phyloP scores from a whole-genome alignment of 1,284 basidiomycete genomes.

The Puccinia novopanici region DNA sequence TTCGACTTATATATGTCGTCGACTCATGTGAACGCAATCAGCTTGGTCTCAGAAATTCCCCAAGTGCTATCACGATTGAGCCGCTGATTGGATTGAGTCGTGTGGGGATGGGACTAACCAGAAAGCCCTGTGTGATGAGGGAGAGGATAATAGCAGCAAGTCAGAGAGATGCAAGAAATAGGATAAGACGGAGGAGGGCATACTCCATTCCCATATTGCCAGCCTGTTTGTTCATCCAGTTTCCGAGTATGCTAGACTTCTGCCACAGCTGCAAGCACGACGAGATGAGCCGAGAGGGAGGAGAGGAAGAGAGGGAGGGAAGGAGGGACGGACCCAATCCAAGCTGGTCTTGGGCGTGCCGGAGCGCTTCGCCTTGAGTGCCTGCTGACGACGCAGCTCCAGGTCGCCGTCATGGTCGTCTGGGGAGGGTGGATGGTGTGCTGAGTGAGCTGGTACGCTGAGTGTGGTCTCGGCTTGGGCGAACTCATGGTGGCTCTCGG shows the following conservation, averaged over 20 bases:
- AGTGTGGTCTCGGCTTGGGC: constrained; percentile 20
- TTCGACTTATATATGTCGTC: neutral
- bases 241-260: constrained; percentile 27
- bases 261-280: constrained; percentile 5
- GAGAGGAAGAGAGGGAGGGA: neutral
- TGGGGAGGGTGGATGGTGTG: neutral
- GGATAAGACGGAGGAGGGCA: neutral
- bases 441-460: constrained; percentile 20
- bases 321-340: constrained; percentile 17
- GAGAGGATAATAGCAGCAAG: neutral
- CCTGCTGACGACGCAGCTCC: constrained; percentile 14
- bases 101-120: neutral
- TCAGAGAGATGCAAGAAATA: neutral
- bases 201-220: constrained; percentile 3
- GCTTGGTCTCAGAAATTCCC: no score
- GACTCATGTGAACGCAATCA: neutral
- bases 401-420: constrained; percentile 23
- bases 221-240: constrained; percentile 42
- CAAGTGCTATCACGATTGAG: no score
- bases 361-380: constrained; percentile 6
- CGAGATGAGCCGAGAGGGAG: neutral
- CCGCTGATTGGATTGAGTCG: no score
- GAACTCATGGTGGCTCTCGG: neutral
- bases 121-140: constrained; percentile 2
- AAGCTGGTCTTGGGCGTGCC: constrained; percentile 20